A percentile compares a stretch with the other conserved stretches of the same genome.
These are phyloP conservation scores for Raffaelea ambrosiae DNA, from an alignment of 2,329 filamentous ascomycete genomes.

Conservation along the genomic window DNA sequence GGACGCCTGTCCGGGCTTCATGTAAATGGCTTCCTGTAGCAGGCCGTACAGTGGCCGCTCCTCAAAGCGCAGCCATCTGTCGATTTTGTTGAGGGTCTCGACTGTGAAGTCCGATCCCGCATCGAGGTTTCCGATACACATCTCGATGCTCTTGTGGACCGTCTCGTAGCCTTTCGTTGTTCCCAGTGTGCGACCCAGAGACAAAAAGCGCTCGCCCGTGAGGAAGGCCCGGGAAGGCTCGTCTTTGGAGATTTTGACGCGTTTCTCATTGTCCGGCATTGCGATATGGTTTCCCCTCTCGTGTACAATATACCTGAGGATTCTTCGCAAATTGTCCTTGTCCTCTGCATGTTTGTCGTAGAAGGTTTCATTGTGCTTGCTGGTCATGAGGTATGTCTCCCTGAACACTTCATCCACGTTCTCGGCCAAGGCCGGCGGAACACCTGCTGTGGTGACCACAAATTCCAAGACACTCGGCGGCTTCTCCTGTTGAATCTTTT, in stretches of 20 bases:
- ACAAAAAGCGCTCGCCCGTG: slow-evolving; percentile 10
- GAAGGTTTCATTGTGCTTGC: too few relatives aligned
- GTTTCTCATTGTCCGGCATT: background rate
- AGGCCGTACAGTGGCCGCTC: slow-evolving; percentile 15
- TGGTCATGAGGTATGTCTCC: slow-evolving; percentile 29
- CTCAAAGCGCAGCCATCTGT: slow-evolving; percentile 12
- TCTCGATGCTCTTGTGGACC: background rate
- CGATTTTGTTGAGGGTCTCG: background rate
- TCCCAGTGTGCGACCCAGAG: slow-evolving; percentile 13
- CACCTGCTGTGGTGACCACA: slow-evolving; percentile 57
- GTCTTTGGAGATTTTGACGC: too few relatives aligned
- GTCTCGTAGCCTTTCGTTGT: slow-evolving; percentile 5
- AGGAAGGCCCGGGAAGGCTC: slow-evolving; percentile 10
- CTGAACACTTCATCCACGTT: slow-evolving; percentile 54
- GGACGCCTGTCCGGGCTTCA: background rate
- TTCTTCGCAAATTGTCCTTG: too few relatives aligned
- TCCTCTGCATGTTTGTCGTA: too few relatives aligned
- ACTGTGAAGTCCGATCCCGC: background rate
- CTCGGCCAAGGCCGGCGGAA: slow-evolving; percentile 55
- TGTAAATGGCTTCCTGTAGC: slow-evolving; percentile 16
- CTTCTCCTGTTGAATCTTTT: too few relatives aligned
- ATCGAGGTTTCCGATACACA: background rate
- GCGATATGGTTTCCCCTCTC: background rate
- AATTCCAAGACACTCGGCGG: too few relatives aligned
- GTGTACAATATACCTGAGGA: background rate